A percentile compares a stretch with the other conserved stretches of the same genome.
Conservation (phyloP, 2,329 filamentous ascomycete genomes). For the Pestalotiopsis sp. region DNA sequence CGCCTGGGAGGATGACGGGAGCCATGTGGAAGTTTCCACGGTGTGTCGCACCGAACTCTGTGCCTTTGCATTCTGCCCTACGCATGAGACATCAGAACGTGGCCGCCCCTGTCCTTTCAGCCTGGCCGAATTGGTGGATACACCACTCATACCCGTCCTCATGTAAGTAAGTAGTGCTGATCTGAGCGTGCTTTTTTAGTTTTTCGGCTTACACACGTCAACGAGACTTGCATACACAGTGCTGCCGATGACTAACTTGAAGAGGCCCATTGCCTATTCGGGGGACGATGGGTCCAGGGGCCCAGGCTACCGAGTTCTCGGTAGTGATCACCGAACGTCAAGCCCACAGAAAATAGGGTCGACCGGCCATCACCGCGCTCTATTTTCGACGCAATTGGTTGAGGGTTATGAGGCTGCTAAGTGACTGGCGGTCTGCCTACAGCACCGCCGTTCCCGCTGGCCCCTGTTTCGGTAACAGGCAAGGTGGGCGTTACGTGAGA, state of each 20-base stretch:
- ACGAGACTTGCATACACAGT: neutral
- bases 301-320: neutral
- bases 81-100: neutral
- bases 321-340: neutral
- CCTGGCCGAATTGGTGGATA: neutral
- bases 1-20: neutral
- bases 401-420: neutral
- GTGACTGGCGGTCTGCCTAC: neutral
- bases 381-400: neutral
- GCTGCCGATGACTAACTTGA: neutral
- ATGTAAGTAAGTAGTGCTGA: constrained; percentile 11
- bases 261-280: neutral
- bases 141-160: neutral
- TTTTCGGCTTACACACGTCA: neutral
- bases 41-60: neutral
- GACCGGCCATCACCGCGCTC: neutral
- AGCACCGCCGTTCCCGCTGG: neutral
- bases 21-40: neutral
- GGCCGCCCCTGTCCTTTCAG: neutral
- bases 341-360: neutral
- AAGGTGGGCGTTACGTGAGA: neutral
- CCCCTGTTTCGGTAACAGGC: neutral
- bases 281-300: neutral
- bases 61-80: neutral
- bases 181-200: neutral